Evolutionary conservation across 768 basidiomycete genomes (phyloP), one percentile per base, ranked within the genome.

Genomic region (Goffeauzyma gilvescens): DNA sequence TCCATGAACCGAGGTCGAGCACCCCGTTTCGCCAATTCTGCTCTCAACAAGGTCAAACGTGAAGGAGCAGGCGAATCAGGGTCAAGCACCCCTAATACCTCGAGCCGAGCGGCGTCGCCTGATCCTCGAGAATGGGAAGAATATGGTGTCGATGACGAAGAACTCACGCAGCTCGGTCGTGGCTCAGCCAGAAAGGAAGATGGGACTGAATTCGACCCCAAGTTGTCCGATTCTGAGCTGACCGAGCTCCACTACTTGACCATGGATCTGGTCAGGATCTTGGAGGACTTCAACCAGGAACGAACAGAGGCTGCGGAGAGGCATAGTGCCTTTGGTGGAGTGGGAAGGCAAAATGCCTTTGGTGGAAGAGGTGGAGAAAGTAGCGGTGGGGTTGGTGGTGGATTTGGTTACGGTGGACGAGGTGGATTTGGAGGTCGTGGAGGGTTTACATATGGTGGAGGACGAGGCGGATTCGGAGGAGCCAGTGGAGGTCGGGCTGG

Each of bases 231-330:
- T n/a, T 69, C 71, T 34, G 85, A 89, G 63, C 66, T 82, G 47
- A 72, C 70, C 51, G 81, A 87, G 53, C 66, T 87, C 41, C 81
- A 85, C 49, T 57, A 71, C 20, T 67, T 86, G 54, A 81, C 81
- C 4, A 70, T 73, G 48, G 75, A 79, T 49, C 69, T 86, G 40
- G 82, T 86, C 18, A 64, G 69, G 32, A 73, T 86, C 34, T 63
- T 90, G 41, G 75, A 81, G 52, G 70, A 69, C 34, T 81, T 77
- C 60, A 76, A 71, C 50, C 71, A 75, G 8, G 81, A 83, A 60
- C 33, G 57, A 30, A 51, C 54, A n/a, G n/a, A n/a, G n/a, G n/a
- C n/a, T n/a, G n/a, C n/a, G n/a, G n/a, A n/a, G n/a, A n/a, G n/a
- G n/a, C n/a, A n/a, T n/a, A n/a, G n/a, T n/a, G n/a, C n/a, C n/a